Base-by-base conservation (phyloP, 768 basidiomycete genomes). In the Suillus spraguei region DNA sequence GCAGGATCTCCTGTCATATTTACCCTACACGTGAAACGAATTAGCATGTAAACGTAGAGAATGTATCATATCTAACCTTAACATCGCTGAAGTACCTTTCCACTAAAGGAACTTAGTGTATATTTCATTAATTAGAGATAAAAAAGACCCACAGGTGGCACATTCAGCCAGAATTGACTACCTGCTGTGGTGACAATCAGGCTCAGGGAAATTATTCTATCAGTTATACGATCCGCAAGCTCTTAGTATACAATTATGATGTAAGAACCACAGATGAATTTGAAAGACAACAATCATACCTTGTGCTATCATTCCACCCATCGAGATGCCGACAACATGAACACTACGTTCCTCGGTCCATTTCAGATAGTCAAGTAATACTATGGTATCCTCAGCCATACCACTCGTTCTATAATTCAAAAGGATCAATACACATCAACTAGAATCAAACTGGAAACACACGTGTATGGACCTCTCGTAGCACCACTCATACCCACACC, bases 221-320 rank as follows among this genome's bases (percentile, higher is more conserved):
- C 75, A 0, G 91, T 87, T 39, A 92, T 87, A 24, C 82, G 82
- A 50, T 72, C 80, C 0, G 91, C 85, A 3, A 94, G 80, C 68
- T 94, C 93, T 93, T 63, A 46, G 50, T 24, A 11, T 56, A 32
- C 16, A 28, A 28, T 28, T 4, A n/a, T n/a, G 35, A 9, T 41
- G 41, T 24, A 22, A 42, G 17, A 32, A 46, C 55, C 22, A 33
- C 24, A 20, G 60, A n/a, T 50, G 13, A 53, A 11, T 8, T 1
- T 1, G 44, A 24, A 33, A 32, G 39, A 41, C 39, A 20, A 20
- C 2, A 17, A 44, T 66, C 16, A 16, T 71, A 89, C 90, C 88
- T 76, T 91, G 89, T 0, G 90, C 85, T 58, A 92, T 91, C 92
- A 94, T 94, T 5, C 92, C 92, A 2, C 93, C 93, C 5, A 95